phyloP scores from a whole-genome alignment of 192 early-diverging fungal genomes.

The Umbelopsis sp. region DNA sequence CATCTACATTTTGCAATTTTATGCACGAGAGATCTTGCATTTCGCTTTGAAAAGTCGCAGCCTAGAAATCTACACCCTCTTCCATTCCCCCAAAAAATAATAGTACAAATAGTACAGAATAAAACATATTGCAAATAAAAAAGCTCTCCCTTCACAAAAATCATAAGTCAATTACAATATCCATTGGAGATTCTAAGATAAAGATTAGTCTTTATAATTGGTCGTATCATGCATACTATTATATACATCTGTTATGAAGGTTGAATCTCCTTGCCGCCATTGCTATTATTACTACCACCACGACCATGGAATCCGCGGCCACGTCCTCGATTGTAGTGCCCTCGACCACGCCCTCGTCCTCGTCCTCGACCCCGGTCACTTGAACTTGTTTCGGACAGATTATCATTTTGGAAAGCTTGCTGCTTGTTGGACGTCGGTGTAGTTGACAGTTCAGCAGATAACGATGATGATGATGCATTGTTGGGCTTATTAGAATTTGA shows the following conservation, averaged over 20 bases:
- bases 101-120: background rate
- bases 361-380: conserved; percentile 18
- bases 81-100: background rate
- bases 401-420: background rate
- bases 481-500: background rate
- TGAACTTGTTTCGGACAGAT: background rate
- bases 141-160: too few relatives aligned
- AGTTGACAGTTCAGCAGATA: background rate
- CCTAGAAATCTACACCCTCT: background rate
- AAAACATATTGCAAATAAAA: too few relatives aligned
- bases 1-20: background rate
- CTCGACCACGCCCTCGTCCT: conserved; percentile 20
- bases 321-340: background rate
- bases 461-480: background rate
- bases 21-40: background rate
- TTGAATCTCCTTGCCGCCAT: background rate
- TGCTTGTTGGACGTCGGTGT: background rate
- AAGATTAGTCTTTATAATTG: too few relatives aligned
- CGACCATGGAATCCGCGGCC: background rate
- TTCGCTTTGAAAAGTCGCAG: background rate
- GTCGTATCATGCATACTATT: background rate
- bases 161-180: too few relatives aligned
- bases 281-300: background rate
- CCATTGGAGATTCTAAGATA: too few relatives aligned
- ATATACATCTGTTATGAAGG: background rate